Evolutionary conservation across 2,329 filamentous ascomycete genomes (phyloP).

Genomic region (Botrytis byssoidea): DNA sequence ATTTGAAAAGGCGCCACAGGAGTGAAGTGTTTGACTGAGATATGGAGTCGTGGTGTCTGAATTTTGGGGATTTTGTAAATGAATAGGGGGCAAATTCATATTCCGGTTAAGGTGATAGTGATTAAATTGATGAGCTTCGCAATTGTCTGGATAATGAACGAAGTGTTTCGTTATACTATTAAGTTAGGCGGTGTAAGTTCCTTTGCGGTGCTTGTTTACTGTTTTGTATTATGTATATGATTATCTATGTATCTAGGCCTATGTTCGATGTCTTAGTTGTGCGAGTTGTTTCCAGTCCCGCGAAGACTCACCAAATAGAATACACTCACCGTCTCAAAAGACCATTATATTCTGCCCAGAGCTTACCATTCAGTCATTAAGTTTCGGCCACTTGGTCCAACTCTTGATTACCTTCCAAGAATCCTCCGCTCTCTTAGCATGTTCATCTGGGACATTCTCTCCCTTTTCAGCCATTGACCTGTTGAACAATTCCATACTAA

Average conservation of each 20-base stretch:
- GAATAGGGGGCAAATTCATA: not conserved
- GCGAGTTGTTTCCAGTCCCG: not conserved
- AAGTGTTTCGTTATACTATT: not conserved
- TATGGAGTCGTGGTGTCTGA: not conserved
- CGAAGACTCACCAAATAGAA: not conserved
- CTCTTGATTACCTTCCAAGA: constrained; percentile 44
- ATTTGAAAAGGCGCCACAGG: accelerated
- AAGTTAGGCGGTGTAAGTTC: not conserved
- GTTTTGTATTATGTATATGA: not conserved
- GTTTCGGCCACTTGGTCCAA: constrained; percentile 23
- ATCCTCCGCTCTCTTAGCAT: constrained; percentile 50
- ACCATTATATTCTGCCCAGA: not conserved
- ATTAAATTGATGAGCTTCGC: not conserved
- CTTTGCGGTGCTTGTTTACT: not conserved
- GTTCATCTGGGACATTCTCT: constrained; percentile 46
- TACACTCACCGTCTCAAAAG: not conserved
- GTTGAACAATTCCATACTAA: constrained; percentile 60
- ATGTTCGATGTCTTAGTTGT: not conserved
- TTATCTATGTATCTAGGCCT: not conserved
- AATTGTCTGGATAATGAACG: not conserved
- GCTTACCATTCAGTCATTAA: not conserved
- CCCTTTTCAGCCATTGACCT: constrained; percentile 49
- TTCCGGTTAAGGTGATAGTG: not conserved
- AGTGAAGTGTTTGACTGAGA: not conserved
- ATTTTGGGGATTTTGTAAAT: not conserved